Evolutionary conservation across 495 filamentous ascomycete genomes (phyloP).

Genomic region (Cudoniella acicularis): DNA sequence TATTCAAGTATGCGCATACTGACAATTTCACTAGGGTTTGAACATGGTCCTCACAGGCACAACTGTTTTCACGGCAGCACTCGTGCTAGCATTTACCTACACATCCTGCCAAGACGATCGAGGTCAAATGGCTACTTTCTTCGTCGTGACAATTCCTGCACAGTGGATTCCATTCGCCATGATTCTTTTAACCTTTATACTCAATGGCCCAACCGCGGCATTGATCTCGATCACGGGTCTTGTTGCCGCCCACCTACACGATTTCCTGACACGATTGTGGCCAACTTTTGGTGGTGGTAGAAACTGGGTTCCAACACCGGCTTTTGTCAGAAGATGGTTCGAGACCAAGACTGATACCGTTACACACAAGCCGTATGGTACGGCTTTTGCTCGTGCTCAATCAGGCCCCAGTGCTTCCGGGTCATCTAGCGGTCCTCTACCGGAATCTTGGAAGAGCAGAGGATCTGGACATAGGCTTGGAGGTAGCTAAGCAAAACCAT

Average conservation of each 20-base stretch:
- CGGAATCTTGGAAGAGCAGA: conserved; percentile 60
- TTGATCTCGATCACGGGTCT: conserved; percentile 63
- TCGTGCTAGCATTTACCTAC: conserved; percentile 75
- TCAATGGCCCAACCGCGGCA: conserved; percentile 41
- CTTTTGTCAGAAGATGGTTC: conserved; percentile 60
- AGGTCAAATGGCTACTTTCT: conserved; percentile 63
- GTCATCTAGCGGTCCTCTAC: conserved; percentile 32
- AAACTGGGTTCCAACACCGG: conserved; percentile 68
- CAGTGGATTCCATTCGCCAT: conserved; percentile 74
- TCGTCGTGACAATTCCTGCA: conserved; percentile 72
- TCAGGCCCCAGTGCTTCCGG: conserved; percentile 24
- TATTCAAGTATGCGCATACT: conserved; percentile 6
- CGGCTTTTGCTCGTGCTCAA: conserved; percentile 34
- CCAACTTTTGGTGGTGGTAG: conserved; percentile 77
- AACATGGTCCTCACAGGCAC: conserved; percentile 47
- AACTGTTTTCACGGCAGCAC: conserved; percentile 56
- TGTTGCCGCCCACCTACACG: conserved; percentile 76
- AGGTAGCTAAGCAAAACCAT: conserved; percentile 29
- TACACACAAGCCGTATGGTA: conserved; percentile 55
- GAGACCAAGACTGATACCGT: conserved; percentile 35
- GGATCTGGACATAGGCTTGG: conserved; percentile 70
- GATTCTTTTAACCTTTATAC: conserved; percentile 64
- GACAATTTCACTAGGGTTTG: conserved; percentile 33
- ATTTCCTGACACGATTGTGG: conserved; percentile 79
- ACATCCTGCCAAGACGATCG: conserved; percentile 80